Conservation (phyloP, 345 rosid genomes). For the Schrenkiella parvula region DNA sequence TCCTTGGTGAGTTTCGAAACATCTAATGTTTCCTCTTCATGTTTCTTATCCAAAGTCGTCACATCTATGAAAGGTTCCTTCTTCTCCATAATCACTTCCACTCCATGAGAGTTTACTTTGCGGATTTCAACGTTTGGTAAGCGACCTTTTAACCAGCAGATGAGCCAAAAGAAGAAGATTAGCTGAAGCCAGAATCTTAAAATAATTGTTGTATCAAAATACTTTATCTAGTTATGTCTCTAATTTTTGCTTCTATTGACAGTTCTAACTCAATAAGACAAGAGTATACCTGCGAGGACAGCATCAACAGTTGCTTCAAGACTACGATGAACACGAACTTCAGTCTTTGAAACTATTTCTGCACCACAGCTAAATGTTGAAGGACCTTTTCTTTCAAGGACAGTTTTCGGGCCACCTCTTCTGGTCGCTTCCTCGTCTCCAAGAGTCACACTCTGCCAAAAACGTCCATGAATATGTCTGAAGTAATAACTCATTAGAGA, state of each 20-base stretch:
- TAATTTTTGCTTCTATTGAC: not conserved
- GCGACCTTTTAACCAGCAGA: constrained; percentile 46
- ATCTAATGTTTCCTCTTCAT: constrained; percentile 34
- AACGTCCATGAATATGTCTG: constrained; percentile 11
- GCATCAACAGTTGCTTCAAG: constrained; percentile 93
- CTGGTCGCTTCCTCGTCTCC: constrained; percentile 89
- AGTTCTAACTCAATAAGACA: not conserved
- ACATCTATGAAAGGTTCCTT: constrained; percentile 28
- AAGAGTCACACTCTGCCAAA: constrained; percentile 71
- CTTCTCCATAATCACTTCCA: constrained; percentile 29
- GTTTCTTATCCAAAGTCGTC: constrained; percentile 22
- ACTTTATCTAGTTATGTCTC: not conserved
- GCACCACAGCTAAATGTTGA: constrained; percentile 75
- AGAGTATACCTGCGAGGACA: constrained; percentile 56
- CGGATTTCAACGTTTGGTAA: constrained; percentile 62
- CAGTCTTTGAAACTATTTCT: constrained; percentile 76
- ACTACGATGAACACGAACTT: constrained; percentile 81
- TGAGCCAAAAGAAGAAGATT: constrained; percentile 16
- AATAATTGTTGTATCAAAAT: not conserved
- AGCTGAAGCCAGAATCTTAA: not conserved
- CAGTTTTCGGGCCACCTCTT: constrained; percentile 84
- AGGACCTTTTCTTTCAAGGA: constrained; percentile 86
- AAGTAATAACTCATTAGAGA: not conserved
- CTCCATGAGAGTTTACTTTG: constrained; percentile 45
- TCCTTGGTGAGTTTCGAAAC: constrained; percentile 31